Evolutionary conservation across 176 grass and related monocot species (phyloP).

Genomic region (Paspalum vaginatum): DNA sequence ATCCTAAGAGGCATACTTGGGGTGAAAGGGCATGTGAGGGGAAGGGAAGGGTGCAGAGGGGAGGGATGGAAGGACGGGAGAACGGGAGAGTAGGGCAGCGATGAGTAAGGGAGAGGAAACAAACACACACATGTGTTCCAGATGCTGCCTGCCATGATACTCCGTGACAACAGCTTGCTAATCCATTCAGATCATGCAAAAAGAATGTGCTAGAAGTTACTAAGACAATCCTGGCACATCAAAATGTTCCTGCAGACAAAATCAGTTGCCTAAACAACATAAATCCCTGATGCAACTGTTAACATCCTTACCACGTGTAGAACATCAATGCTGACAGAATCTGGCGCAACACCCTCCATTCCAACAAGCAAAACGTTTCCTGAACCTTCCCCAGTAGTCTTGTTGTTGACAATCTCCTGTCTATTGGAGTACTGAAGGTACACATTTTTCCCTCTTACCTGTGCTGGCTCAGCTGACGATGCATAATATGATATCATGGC

Average conservation of each 20-base stretch:
- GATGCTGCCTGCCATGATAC: conserved; percentile 82
- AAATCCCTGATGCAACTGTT: conserved; percentile 37
- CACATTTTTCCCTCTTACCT: conserved; percentile 95
- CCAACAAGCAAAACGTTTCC: conserved; percentile 87
- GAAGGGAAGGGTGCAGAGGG: neutral
- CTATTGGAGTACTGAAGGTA: conserved; percentile 98
- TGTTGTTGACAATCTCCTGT: conserved; percentile 87
- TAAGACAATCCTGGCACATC: conserved; percentile 53
- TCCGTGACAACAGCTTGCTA: conserved; percentile 78
- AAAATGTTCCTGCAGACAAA: conserved; percentile 56
- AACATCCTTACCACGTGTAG: conserved; percentile 81
- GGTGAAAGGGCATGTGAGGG: neutral
- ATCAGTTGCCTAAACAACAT: conserved; percentile 45
- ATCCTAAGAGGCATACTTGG: conserved; percentile 16
- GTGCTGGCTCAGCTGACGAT: conserved; percentile 81
- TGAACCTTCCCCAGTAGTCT: conserved; percentile 68
- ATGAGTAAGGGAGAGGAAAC: conserved; percentile 74
- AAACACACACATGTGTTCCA: conserved; percentile 87
- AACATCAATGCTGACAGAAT: conserved; percentile 94
- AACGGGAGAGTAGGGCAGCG: conserved; percentile 49
- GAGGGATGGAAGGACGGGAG: neutral
- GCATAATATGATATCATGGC: conserved; percentile 92
- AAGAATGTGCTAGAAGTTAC: conserved; percentile 66
- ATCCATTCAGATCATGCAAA: conserved; percentile 71
- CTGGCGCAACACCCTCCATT: conserved; percentile 81